Base-by-base conservation (phyloP, 495 filamentous ascomycete species). In the Bryoglossum gracile region DNA sequence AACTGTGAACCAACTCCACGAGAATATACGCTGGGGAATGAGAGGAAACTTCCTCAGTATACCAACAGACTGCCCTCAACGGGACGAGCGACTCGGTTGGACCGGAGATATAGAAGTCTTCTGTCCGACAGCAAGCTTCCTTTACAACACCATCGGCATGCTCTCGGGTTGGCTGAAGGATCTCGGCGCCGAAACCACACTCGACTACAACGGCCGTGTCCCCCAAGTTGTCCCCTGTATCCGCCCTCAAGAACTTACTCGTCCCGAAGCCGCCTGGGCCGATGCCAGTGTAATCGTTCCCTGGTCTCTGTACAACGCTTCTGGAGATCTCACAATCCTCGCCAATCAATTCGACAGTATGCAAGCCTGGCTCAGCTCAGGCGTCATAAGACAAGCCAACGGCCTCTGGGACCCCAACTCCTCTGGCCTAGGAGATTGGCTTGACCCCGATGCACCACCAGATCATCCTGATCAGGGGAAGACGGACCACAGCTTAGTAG, bases 11-110 rank as follows among this genome's bases (percentile, higher is more conserved):
- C 57, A 70, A 43, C 61, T 80, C 1, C 68, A 76, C 32, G 38
- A 64, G 4, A 80, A 80, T 42, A 62, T 73, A 3, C 41, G 62
- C 23, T 77, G 75, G 76, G 65, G 67, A 8, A 75, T 78, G 71
- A 64, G 66, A 3, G 70, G 73, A 0, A 80, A 78, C 39, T 80
- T 80, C 40, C 60, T 80, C 43, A 62, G 57, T 16, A 59, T 78
- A 0, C 76, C 75, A 2, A 80, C 71, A 0, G 76, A 80, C 44
- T 78, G 75, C 48, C 74, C 74, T 0, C 72, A 76, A 46, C 65
- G 76, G 28, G 76, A 80, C 42, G 76, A 80, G 51, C 63, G 74
- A 3, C 49, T 80, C 8, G 76, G 76, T 0, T 80, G 74, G 76
- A 77, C 76, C 0, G 76, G 74, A 1, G 75, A 78, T 43, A 64